Evolutionary conservation across 108 stramenopile genomes (phyloP).

Genomic region (Nitzschia sp.): DNA sequence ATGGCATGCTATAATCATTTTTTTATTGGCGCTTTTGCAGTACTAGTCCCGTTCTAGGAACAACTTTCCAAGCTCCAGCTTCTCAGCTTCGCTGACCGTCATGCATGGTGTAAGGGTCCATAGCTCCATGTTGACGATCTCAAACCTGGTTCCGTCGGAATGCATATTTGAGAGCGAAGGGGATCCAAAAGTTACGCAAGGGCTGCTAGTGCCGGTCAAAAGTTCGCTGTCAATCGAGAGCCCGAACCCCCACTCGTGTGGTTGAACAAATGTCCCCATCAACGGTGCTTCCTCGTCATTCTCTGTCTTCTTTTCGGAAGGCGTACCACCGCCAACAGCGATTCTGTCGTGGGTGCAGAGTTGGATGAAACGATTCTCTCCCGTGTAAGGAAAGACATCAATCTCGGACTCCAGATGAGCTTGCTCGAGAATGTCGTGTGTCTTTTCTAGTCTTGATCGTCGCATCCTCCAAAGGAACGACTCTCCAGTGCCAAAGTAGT

Average conservation of each 20-base stretch:
- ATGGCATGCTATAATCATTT: no score
- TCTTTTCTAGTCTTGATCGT: slow-evolving; percentile 48
- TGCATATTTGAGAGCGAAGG: slow-evolving; percentile 41
- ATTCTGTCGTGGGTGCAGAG: slow-evolving; percentile 69
- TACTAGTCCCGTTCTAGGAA: slow-evolving; percentile 45
- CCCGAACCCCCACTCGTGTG: slow-evolving; percentile 70
- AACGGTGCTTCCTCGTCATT: slow-evolving; percentile 1
- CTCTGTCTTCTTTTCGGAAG: slow-evolving; percentile 34
- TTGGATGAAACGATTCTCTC: slow-evolving; percentile 67
- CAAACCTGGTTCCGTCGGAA: slow-evolving; percentile 50
- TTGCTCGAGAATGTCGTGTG: slow-evolving; percentile 65
- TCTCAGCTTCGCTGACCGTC: slow-evolving; percentile 65
- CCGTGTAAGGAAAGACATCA: slow-evolving; percentile 77
- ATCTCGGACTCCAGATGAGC: slow-evolving; percentile 76
- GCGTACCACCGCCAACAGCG: slow-evolving; percentile 75
- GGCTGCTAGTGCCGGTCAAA: slow-evolving; percentile 62
- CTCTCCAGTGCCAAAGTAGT: slow-evolving; percentile 72
- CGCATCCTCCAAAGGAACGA: slow-evolving; percentile 74
- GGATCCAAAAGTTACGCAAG: slow-evolving; percentile 80
- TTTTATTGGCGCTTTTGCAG: no score
- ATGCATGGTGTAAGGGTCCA: slow-evolving; percentile 78
- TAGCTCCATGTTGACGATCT: slow-evolving; percentile 73
- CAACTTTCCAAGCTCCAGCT: slow-evolving; percentile 57
- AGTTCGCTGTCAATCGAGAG: slow-evolving; percentile 64
- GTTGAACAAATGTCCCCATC: slow-evolving; percentile 3